Base-by-base conservation (phyloP, 179 eudicot species). In the Spergularia azorica region DNA sequence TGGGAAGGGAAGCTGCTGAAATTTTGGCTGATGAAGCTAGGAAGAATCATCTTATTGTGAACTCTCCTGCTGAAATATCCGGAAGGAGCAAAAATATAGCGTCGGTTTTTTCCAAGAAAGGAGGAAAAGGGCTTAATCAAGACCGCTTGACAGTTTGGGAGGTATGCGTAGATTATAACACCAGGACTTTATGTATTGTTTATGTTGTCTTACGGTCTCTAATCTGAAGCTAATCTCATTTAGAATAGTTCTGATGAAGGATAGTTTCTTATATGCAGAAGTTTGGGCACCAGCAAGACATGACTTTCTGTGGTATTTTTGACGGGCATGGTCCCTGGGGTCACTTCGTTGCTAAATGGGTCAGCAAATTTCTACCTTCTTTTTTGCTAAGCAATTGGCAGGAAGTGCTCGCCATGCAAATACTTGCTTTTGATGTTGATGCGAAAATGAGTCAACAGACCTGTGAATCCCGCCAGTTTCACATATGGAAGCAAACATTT, bases 321-420 rank as follows among this genome's bases (percentile, higher is more conserved):
- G 97, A 92, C 68, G 97, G 97, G 67, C 97, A 92, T 59, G 97
- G 97, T 54, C 89, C 94, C 12, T 85, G 96, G 91, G 96, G 97
- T 18, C 96, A 93, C 71, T 80, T 87, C 70, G 91, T 91, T 52
- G 51, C 94, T 39, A 89, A 85, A 81, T 87, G 84, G 79, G 94
- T 93, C 55, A 82, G 88, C 76, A 82, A 93, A 58, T 66, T 80
- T 60, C 78, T 93, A 90, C 96, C 96, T 62, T 75, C 90, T 62
- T 71, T 79, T 52, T 76, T 93, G 89, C 84, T 89, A 1, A 76
- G 89, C 79, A 72, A 80, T 81, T 91, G 96, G 96, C 92, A 90
- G 76, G 90, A 89, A 78, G 55, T 83, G 60, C 59, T 87, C 58
- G 87, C 85, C 73, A 81, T 79, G 61, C 57, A 77, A 77, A 65